Evolutionary conservation across 306 rosid species (phyloP).

Genomic region (Rosa persica): DNA sequence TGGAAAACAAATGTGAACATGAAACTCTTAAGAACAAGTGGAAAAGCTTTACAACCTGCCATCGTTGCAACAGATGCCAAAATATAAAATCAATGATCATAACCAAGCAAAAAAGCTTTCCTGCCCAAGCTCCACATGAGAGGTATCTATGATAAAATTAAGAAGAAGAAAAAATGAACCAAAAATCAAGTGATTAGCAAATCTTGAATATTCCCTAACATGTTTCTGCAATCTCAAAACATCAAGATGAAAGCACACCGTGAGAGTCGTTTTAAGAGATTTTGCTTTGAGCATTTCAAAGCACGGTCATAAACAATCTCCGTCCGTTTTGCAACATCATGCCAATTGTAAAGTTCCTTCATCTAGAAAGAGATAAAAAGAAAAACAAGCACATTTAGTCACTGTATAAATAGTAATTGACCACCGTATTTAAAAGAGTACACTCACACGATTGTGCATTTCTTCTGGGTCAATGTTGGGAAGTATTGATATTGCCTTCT

Average conservation of each 20-base stretch:
- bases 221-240: neutral
- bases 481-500: constrained; percentile 65
- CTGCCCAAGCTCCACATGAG: constrained; percentile 86
- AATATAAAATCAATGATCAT: constrained; percentile 78
- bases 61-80: constrained; percentile 67
- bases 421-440: constrained; percentile 10
- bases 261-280: constrained; percentile 65
- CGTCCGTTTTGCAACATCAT: constrained; percentile 85
- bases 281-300: constrained; percentile 62
- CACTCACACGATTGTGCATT: constrained; percentile 84
- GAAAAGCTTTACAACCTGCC: constrained; percentile 50
- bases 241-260: constrained; percentile 41
- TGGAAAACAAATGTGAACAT: neutral
- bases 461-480: constrained; percentile 77
- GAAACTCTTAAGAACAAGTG: constrained; percentile 9
- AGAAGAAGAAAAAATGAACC: neutral
- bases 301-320: constrained; percentile 87
- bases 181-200: constrained; percentile 28
- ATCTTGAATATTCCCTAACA: neutral
- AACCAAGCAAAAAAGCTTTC: constrained; percentile 84
- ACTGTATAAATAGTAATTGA: constrained; percentile 22
- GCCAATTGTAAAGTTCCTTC: constrained; percentile 85
- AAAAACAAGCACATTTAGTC: constrained; percentile 15
- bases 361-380: constrained; percentile 36
- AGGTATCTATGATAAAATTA: constrained; percentile 53